Evolutionary conservation across 1,284 basidiomycete species (phyloP).

Genomic region (Porodaedalea pini): DNA sequence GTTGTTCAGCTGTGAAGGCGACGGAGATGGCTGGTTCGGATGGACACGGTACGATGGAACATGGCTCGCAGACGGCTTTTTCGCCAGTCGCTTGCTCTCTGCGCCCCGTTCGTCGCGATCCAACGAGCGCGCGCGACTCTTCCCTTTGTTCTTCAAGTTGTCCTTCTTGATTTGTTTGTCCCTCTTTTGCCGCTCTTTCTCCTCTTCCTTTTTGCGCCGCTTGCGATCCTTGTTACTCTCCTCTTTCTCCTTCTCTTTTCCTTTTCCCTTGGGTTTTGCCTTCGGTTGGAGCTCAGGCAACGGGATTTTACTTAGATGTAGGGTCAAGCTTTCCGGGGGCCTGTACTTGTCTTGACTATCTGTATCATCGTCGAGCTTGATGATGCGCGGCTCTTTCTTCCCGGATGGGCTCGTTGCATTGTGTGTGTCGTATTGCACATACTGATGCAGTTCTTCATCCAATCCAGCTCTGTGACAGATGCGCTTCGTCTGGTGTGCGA

Average conservation of each 20-base stretch:
- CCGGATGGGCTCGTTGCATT: conserved; percentile 25
- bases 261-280: conserved; percentile 2
- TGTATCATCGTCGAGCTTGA: conserved; percentile 59
- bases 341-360: conserved; percentile 46
- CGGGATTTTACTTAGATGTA: conserved; percentile 78
- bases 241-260: conserved; percentile 11
- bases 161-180: conserved; percentile 23
- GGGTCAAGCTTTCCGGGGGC: conserved; percentile 60
- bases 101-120: conserved; percentile 21
- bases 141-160: conserved; percentile 6
- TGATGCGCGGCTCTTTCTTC: conserved; percentile 57
- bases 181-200: conserved; percentile 22
- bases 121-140: conserved; percentile 13
- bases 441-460: conserved; percentile 71
- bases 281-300: conserved; percentile 75
- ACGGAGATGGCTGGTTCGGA: conserved; percentile 39
- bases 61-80: conserved; percentile 7
- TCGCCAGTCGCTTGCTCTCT: conserved; percentile 5
- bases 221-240: conserved; percentile 14
- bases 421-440: conserved; percentile 64
- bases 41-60: conserved; percentile 31
- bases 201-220: conserved; percentile 3
- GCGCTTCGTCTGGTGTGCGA: conserved; percentile 77
- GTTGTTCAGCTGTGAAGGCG: conserved; percentile 44
- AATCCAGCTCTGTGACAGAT: conserved; percentile 68